Evolutionary conservation across 306 rosid species (phyloP).

Genomic region (Cucumis hystrix): DNA sequence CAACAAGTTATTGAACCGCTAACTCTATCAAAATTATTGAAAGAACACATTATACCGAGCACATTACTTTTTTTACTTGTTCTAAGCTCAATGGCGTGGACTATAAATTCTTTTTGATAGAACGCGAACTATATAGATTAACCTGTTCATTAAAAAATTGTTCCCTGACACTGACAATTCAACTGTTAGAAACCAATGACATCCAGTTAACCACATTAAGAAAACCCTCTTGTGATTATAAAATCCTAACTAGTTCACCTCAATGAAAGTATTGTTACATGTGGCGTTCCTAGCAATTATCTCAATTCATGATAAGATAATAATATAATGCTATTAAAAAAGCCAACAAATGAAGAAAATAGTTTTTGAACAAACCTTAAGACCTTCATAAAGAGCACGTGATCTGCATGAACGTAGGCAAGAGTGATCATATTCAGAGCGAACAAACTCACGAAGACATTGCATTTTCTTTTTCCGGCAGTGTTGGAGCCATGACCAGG

Average conservation of each 20-base stretch:
- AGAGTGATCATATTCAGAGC: slow-evolving; percentile 42
- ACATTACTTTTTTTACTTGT: neutral
- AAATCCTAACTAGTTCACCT: neutral
- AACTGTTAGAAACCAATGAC: neutral
- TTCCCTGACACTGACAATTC: neutral
- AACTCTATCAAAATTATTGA: neutral
- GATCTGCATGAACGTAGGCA: slow-evolving; percentile 42
- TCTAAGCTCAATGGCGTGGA: neutral
- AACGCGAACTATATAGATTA: neutral
- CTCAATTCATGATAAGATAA: neutral
- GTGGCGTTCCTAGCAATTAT: neutral
- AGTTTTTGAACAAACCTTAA: slow-evolving; percentile 21
- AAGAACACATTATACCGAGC: neutral
- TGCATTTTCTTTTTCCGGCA: slow-evolving; percentile 31
- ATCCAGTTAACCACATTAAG: neutral
- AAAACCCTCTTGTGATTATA: neutral
- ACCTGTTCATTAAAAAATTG: neutral
- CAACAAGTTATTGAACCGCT: neutral
- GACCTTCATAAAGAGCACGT: slow-evolving; percentile 45
- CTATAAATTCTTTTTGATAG: too few species aligned
- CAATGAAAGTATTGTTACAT: neutral
- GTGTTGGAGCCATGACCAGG: slow-evolving; percentile 39
- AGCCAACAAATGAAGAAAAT: neutral
- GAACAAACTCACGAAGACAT: slow-evolving; percentile 36
- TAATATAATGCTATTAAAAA: neutral